Percentiles rank a stretch among this genome's conserved stretches.
Conservation (phyloP, 75 land plant genomes). For the Sequoiadendron giganteum region DNA sequence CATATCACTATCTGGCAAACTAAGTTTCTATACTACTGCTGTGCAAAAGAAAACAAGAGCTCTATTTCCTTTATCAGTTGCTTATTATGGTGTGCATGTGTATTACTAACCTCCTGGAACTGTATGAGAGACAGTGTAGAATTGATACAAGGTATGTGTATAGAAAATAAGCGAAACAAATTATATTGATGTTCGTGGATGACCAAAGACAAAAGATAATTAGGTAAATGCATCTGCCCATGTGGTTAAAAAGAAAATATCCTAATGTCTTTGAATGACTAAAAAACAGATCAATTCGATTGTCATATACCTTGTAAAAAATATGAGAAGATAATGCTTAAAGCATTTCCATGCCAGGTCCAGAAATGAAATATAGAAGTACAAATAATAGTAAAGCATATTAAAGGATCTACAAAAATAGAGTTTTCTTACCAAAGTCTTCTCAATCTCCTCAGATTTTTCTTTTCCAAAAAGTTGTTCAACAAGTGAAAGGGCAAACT, state of each 20-base stretch:
- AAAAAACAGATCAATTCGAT: background rate
- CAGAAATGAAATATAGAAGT: background rate
- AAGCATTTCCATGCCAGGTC: background rate
- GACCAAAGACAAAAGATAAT: background rate
- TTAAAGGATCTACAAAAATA: background rate
- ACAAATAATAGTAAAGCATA: background rate
- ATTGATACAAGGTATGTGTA: background rate
- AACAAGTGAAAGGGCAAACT: conserved; percentile 74
- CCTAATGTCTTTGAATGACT: background rate
- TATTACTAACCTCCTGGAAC: background rate
- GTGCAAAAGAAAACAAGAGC: too few species aligned
- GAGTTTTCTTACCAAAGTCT: conserved; percentile 43
- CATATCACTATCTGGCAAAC: too few species aligned
- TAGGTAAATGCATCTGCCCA: background rate
- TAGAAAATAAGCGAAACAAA: background rate
- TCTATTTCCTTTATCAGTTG: background rate
- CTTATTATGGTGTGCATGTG: background rate
- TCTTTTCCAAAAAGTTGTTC: conserved; percentile 75
- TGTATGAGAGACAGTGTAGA: background rate
- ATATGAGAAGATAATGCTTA: background rate
- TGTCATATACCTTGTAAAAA: background rate
- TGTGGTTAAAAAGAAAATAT: background rate
- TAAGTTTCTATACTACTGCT: too few species aligned
- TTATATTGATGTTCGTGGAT: background rate
- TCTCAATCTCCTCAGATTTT: conserved; percentile 40